Conservation (phyloP, 2,329 filamentous ascomycete species). For the Curvularia eragrostidis region DNA sequence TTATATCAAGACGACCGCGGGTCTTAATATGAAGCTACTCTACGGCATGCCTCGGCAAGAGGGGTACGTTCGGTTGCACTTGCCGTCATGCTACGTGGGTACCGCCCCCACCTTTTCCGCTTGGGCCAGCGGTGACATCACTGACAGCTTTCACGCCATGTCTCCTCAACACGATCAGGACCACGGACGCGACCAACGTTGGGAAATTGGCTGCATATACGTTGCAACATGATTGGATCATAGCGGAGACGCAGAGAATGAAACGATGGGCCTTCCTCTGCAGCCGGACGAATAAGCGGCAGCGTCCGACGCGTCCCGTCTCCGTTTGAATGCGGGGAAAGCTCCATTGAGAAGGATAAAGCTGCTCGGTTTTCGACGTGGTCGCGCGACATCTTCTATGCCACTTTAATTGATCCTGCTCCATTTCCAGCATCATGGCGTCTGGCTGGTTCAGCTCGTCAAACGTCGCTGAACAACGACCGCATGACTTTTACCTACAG, state of each 20-base stretch:
- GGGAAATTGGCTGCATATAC: conserved; percentile 11
- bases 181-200: conserved; percentile 2
- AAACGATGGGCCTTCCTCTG: not conserved
- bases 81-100: not conserved
- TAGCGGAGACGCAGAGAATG: not conserved
- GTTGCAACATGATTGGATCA: conserved; percentile 11
- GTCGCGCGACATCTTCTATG: conserved; percentile 6
- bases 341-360: conserved; percentile 23
- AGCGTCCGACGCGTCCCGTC: conserved; percentile 12
- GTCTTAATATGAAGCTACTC: not conserved
- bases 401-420: conserved; percentile 2
- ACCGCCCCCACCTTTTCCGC: conserved; percentile 3
- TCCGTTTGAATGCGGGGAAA: conserved; percentile 34
- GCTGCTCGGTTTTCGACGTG: conserved; percentile 3
- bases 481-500: conserved; percentile 43
- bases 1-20: not conserved
- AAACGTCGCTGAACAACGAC: conserved; percentile 38
- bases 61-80: conserved; percentile 7
- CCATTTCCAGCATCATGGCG: conserved; percentile 26
- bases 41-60: conserved; percentile 1
- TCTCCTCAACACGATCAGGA: conserved; percentile 1
- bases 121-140: conserved; percentile 13
- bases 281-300: conserved; percentile 16
- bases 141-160: conserved; percentile 4
- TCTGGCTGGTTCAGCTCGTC: conserved; percentile 40